Evolutionary conservation across 257 asterid species (phyloP).

Genomic region (Hygrophila difformis): DNA sequence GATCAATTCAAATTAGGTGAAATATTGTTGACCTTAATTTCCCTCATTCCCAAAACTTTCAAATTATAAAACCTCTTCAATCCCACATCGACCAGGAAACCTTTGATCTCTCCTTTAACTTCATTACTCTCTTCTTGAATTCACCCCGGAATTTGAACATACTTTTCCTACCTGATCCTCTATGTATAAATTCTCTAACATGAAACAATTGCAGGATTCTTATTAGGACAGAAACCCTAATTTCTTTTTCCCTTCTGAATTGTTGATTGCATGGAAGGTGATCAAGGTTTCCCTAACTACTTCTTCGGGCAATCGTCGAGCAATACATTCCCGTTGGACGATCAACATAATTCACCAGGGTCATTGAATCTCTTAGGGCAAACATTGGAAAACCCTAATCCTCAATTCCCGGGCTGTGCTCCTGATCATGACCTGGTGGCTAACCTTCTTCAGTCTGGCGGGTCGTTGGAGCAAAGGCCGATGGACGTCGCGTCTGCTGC

Average conservation of each 20-base stretch:
- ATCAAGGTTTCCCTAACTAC: slow-evolving; percentile 28
- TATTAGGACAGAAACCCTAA: slow-evolving; percentile 11
- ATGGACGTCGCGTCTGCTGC: slow-evolving; percentile 7
- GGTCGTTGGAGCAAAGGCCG: slow-evolving; percentile 14
- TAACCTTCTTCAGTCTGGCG: slow-evolving; percentile 24
- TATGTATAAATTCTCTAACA: slow-evolving; percentile 25
- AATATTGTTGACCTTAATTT: slow-evolving; percentile 44
- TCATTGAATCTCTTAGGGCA: slow-evolving; percentile 19
- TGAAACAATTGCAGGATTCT: neutral
- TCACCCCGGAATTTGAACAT: neutral
- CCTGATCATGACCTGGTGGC: slow-evolving; percentile 30
- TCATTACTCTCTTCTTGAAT: neutral
- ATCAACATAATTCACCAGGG: too few species aligned
- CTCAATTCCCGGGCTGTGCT: slow-evolving; percentile 15
- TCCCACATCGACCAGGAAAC: neutral
- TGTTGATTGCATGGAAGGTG: slow-evolving; percentile 25
- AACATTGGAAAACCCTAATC: slow-evolving; percentile 37
- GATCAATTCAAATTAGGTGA: slow-evolving; percentile 38
- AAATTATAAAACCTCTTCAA: neutral
- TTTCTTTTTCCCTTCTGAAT: slow-evolving; percentile 17
- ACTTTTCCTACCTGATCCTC: slow-evolving; percentile 34
- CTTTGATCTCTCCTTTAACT: too few species aligned
- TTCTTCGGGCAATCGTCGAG: slow-evolving; percentile 20
- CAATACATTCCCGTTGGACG: slow-evolving; percentile 3
- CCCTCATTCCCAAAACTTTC: slow-evolving; percentile 22